Evolutionary conservation across 2,329 filamentous ascomycete genomes (phyloP), one percentile per base, ranked within the genome.

Genomic region (Sporothrix euskadiensis): DNA sequence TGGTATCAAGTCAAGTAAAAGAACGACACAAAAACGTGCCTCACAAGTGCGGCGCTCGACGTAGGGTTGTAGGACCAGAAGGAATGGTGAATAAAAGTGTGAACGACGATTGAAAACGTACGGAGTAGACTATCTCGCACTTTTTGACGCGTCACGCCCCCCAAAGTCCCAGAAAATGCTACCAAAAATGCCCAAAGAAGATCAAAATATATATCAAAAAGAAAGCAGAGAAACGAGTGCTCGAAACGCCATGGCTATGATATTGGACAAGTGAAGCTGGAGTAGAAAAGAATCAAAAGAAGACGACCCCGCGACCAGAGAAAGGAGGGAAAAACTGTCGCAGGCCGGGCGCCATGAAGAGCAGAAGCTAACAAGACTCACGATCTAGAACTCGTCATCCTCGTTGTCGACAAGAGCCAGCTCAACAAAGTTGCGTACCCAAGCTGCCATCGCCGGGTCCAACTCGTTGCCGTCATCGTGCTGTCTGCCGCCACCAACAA

Each of bases 351-450:
- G 14, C 44, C 44, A 49, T 3, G 22, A 56, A 26, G n/a, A 41
- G 12, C 47, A 19, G 19, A 69, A 16, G 1, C 32, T 41, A 2
- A 4, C 12, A 35, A 54, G 47, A 22, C 47, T 39, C 3, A 30
- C 14, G 14, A 30, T 16, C 30, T 8, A 63, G n/a, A 75, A 74
- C 63, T 74, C 72, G 54, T 65, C 59, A 39, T 76, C 73, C 59
- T 77, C 76, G 39, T 76, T 71, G 57, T 77, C 76, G 22, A 75
- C 70, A 10, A 77, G 68, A 1, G 76, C 76, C 22, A 77, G 73
- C 44, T 76, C 74, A 1, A 77, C 76, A 73, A 77, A 77, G 49
- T 77, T 72, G 41, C 76, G 66, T 2, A 77, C 69, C 76, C 75
- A 77, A 6, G 71, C 73, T n/a, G 71, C 72, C 41, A 73, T 72